Evolutionary conservation across 1,284 basidiomycete species (phyloP).

Genomic region (Phenoliferia sp.): DNA sequence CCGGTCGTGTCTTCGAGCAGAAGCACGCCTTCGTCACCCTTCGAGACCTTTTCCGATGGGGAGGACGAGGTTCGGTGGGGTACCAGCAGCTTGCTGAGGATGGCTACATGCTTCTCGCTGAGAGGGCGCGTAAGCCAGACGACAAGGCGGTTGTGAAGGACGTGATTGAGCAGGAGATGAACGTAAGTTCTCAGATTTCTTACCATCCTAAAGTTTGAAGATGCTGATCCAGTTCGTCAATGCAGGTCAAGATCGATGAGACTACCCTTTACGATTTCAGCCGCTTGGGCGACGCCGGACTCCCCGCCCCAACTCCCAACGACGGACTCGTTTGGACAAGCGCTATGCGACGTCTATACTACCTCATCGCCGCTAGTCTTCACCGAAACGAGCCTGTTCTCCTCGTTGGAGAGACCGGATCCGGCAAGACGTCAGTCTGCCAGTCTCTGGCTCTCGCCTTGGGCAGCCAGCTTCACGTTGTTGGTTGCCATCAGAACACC

Average conservation of each 20-base stretch:
- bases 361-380: slow-evolving; percentile 74
- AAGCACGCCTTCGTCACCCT: slow-evolving; percentile 96
- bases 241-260: slow-evolving; percentile 73
- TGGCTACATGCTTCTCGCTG: slow-evolving; percentile 96
- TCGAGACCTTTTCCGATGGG: slow-evolving; percentile 97
- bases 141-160: slow-evolving; percentile 87
- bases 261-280: slow-evolving; percentile 59
- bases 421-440: slow-evolving; percentile 96
- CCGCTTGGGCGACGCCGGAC: slow-evolving; percentile 52
- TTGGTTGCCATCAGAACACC: slow-evolving; percentile 99
- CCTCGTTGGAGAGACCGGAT: slow-evolving; percentile 96
- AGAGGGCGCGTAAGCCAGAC: slow-evolving; percentile 76
- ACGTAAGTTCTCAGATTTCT: not conserved
- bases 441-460: slow-evolving; percentile 75
- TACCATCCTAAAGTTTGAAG: not conserved
- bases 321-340: slow-evolving; percentile 76
- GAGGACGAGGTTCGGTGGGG: slow-evolving; percentile 70
- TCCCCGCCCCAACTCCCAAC: slow-evolving; percentile 47
- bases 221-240: not conserved
- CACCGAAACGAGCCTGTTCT: slow-evolving; percentile 91
- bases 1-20: slow-evolving; percentile 90
- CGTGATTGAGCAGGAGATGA: slow-evolving; percentile 83
- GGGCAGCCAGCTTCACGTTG: slow-evolving; percentile 60
- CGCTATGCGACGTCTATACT: slow-evolving; percentile 86
- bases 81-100: slow-evolving; percentile 93